phyloP scores from a whole-genome alignment of 2,329 filamentous ascomycete genomes.

The Curvularia verruculosa region DNA sequence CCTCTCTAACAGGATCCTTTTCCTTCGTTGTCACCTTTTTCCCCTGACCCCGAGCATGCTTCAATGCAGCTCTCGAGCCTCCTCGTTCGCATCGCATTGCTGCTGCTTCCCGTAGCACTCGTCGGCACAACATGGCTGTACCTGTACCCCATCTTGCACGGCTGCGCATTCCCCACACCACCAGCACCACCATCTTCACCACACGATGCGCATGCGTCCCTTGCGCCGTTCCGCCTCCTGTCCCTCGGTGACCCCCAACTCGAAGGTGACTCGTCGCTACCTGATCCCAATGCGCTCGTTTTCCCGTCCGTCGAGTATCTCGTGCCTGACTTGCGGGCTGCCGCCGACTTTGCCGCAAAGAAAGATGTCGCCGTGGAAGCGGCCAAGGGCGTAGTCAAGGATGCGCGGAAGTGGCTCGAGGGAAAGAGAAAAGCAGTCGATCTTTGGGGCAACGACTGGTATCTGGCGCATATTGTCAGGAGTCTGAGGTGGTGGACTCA shows the following conservation, averaged over 20 bases:
- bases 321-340: constrained; percentile 24
- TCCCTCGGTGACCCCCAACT: constrained; percentile 91
- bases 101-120: constrained; percentile 70
- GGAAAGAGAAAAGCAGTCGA: constrained; percentile 81
- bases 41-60: constrained; percentile 34
- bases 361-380: constrained; percentile 19
- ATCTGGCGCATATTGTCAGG: constrained; percentile 90
- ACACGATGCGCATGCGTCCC: too few species aligned
- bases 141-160: constrained; percentile 78
- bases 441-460: constrained; percentile 91
- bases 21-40: constrained; percentile 17
- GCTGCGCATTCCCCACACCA: constrained; percentile 74
- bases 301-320: constrained; percentile 53
- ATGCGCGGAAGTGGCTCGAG: constrained; percentile 70
- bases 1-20: constrained; percentile 4
- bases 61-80: constrained; percentile 59
- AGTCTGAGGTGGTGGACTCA: constrained; percentile 80
- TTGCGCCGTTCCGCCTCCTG: constrained; percentile 83
- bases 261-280: constrained; percentile 87
- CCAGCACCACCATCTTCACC: constrained; percentile 13
- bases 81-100: constrained; percentile 54
- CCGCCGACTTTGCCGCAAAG: constrained; percentile 19
- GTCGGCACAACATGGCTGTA: constrained; percentile 80
- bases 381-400: constrained; percentile 51
- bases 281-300: constrained; percentile 45